These are phyloP conservation scores for Capsicum chinense DNA, from an alignment of 257 asterid species.

Conservation along the genomic window DNA sequence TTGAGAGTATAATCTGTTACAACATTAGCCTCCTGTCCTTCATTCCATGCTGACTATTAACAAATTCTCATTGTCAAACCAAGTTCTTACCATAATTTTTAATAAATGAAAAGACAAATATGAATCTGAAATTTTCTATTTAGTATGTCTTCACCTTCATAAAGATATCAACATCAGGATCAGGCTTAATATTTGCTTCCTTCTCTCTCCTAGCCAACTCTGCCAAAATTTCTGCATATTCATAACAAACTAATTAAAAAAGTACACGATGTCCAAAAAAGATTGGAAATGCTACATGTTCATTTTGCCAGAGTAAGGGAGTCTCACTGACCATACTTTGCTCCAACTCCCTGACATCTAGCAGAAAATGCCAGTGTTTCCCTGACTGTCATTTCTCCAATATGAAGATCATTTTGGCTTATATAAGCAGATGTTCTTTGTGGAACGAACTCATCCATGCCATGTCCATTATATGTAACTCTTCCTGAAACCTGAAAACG, in stretches of 20 bases:
- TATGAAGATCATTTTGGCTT: conserved; percentile 87
- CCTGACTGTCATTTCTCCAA: conserved; percentile 85
- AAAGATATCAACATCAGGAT: conserved; percentile 79
- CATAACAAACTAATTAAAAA: background rate
- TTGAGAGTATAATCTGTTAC: conserved; percentile 83
- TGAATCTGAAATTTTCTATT: background rate
- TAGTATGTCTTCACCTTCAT: conserved; percentile 69
- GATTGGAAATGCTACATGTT: conserved; percentile 16
- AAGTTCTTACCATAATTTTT: background rate
- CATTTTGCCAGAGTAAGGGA: background rate
- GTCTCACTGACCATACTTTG: conserved; percentile 62
- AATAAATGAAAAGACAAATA: background rate
- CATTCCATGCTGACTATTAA: conserved; percentile 71
- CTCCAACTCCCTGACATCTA: conserved; percentile 92
- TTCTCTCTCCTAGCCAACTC: conserved; percentile 90
- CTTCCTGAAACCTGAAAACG: conserved; percentile 61
- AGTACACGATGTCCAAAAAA: background rate
- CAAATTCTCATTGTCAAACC: conserved; percentile 19
- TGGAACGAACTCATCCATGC: conserved; percentile 77
- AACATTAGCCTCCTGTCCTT: conserved; percentile 83
- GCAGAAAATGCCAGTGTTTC: conserved; percentile 93
- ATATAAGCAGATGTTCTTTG: conserved; percentile 88
- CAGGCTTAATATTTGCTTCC: conserved; percentile 81
- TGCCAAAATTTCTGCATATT: conserved; percentile 64
- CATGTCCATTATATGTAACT: conserved; percentile 82